Evolutionary conservation across 2,329 filamentous ascomycete species (phyloP), one percentile per base, ranked within the genome.

Genomic region (Waltergamsia citrina): DNA sequence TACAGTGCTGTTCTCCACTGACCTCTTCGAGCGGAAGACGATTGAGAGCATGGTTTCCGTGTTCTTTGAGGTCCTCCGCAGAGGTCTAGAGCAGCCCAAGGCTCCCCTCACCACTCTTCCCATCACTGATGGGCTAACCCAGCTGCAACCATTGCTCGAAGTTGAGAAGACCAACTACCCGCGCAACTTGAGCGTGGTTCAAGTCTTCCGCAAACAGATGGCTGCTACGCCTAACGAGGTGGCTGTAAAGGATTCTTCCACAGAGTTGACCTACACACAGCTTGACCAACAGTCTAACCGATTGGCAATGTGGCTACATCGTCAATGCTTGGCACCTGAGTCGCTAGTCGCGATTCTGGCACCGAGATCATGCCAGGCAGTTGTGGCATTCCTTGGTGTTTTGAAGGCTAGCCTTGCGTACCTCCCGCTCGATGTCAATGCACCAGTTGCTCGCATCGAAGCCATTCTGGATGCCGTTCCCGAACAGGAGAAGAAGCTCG

Each of bases 391-490:
- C 24, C 14, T 51, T 2, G 47, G 46, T 14, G 41, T 50, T 29
- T 32, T 51, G 4, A 50, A 49, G 26, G 45, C 49, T 3, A 41
- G 39, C 19, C 14, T 48, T 10, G 49, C 49, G 2, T 51, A 51
- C 28, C 29, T 51, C 3, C 49, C 49, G 1, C 31, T 51, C 1
- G 47, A 50, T 29, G 26, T 37, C 7, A 46, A 42, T 4, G 27
- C 24, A 4, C 48, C 49, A 14, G 18, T 11, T 6, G 35, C 14
- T 0, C 40, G 49, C 5, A 36, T 49, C 10, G 36, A 43, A n/a
- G 34, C 22, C 3, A 45, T 49, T 11, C 35, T 51, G 1, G 40
- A 37, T 4, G 24, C 37, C 2, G 12, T 46, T 1, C 8, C 34
- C 1, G 39, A 37, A 3, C 33, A 36, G 4, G 35, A 34, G 0